Evolutionary conservation across 2,329 filamentous ascomycete species (phyloP).

Genomic region (Taxawa tesnikishii): DNA sequence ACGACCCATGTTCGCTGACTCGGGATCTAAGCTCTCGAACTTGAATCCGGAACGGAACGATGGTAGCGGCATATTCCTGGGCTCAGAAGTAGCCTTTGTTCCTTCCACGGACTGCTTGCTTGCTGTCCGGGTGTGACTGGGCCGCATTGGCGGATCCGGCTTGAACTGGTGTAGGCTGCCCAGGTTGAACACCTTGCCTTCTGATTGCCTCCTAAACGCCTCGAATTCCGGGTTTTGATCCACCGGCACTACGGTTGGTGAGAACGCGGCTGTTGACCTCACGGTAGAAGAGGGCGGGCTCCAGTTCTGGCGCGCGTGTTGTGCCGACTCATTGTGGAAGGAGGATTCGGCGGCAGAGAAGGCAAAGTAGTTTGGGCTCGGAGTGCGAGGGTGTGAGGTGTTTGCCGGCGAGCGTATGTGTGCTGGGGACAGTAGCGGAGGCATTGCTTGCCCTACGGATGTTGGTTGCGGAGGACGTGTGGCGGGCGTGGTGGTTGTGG

Average conservation of each 20-base stretch:
- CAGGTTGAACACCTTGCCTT: constrained; percentile 42
- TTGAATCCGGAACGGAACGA: neutral
- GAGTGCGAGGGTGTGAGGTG: constrained; percentile 14
- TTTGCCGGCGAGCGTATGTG: constrained; percentile 7
- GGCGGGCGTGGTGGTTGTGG: constrained; percentile 6
- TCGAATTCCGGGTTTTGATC: constrained; percentile 76
- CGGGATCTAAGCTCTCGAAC: constrained; percentile 12
- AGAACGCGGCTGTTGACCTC: constrained; percentile 54
- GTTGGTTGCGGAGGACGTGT: constrained; percentile 7
- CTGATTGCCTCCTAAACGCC: constrained; percentile 62
- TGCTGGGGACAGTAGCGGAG: constrained; percentile 16
- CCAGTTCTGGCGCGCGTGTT: constrained; percentile 59
- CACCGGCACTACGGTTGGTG: constrained; percentile 57
- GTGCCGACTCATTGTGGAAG: constrained; percentile 28
- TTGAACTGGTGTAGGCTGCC: constrained; percentile 29
- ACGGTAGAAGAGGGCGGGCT: constrained; percentile 59
- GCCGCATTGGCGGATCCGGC: constrained; percentile 12
- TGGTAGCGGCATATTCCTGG: constrained; percentile 28
- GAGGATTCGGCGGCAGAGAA: constrained; percentile 49
- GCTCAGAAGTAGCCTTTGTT: constrained; percentile 20
- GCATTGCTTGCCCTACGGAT: constrained; percentile 14
- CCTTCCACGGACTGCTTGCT: constrained; percentile 6
- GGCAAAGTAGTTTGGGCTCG: constrained; percentile 81
- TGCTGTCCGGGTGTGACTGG: constrained; percentile 23
- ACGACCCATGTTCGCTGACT: constrained; percentile 16